Percentiles rank a stretch among this genome's conserved stretches.
phyloP scores from a whole-genome alignment of 2,329 filamentous ascomycete species.

The Xenosphaeropsis pyriputrescens region DNA sequence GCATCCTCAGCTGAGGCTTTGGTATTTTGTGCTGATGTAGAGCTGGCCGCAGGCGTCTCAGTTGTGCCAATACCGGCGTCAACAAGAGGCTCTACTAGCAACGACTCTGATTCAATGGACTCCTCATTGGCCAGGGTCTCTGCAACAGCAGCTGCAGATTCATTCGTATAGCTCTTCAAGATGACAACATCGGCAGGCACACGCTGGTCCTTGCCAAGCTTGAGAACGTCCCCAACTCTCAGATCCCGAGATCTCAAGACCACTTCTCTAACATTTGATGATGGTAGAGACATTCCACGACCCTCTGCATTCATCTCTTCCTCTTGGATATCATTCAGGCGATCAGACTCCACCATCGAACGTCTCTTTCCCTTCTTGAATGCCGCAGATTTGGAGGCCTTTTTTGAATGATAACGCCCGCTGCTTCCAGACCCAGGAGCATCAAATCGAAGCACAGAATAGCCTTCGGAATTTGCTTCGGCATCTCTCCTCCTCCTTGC shows the following conservation, averaged over 20 bases:
- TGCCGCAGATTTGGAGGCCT: slow-evolving; percentile 30
- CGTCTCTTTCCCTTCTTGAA: slow-evolving; percentile 22
- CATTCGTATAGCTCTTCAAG: slow-evolving; percentile 60
- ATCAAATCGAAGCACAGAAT: slow-evolving; percentile 61
- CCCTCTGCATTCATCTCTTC: slow-evolving; percentile 43
- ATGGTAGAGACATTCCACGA: slow-evolving; percentile 25
- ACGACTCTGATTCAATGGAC: slow-evolving; percentile 5
- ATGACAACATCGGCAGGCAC: slow-evolving; percentile 92
- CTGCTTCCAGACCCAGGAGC: slow-evolving; percentile 27
- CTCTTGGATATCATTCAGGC: slow-evolving; percentile 52
- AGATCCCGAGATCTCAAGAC: slow-evolving; percentile 75
- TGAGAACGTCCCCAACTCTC: slow-evolving; percentile 90
- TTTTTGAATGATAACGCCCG: slow-evolving; percentile 21
- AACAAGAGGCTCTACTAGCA: slow-evolving; percentile 15
- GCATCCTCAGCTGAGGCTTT: slow-evolving; percentile 15
- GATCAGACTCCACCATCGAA: slow-evolving; percentile 20
- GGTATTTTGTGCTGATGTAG: slow-evolving; percentile 2
- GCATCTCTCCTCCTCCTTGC: slow-evolving; percentile 72
- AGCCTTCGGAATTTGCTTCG: slow-evolving; percentile 88
- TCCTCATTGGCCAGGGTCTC: slow-evolving; percentile 3
- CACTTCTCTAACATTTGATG: slow-evolving; percentile 46
- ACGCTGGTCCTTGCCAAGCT: slow-evolving; percentile 80
- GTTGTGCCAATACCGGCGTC: slow-evolving; percentile 12
- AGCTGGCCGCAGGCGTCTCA: slow-evolving; percentile 2
- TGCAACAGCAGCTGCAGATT: slow-evolving; percentile 22